Conservation (phyloP, 495 filamentous ascomycete species). For the Penicillium desertorum region DNA sequence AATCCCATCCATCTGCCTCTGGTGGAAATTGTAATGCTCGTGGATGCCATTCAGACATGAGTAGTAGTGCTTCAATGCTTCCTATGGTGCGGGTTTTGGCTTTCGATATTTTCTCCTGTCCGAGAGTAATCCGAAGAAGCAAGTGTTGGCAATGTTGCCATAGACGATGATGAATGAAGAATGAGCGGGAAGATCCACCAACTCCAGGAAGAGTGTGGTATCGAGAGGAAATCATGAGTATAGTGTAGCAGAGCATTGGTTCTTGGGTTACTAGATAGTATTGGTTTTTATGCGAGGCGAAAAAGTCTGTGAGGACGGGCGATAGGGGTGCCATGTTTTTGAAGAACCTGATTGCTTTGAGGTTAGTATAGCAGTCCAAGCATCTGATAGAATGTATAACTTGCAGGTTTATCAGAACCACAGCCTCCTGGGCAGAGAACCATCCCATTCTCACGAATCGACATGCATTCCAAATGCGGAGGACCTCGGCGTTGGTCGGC, state of each 20-base stretch:
- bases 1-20: too few species aligned
- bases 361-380: too few species aligned
- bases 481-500: conserved; percentile 20
- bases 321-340: conserved; percentile 36
- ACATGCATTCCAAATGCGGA: conserved; percentile 38
- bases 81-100: too few species aligned
- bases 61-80: too few species aligned
- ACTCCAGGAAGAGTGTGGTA: conserved; percentile 38
- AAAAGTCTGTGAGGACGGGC: conserved; percentile 42
- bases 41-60: too few species aligned
- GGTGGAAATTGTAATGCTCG: too few species aligned
- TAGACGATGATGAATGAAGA: conserved; percentile 43
- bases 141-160: conserved; percentile 47
- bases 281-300: conserved; percentile 34
- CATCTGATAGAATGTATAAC: too few species aligned
- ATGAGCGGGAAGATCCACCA: conserved; percentile 27
- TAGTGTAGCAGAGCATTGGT: conserved; percentile 42
- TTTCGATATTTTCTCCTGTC: conserved; percentile 18
- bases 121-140: conserved; percentile 38
- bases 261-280: conserved; percentile 38
- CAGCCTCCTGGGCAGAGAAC: too few species aligned
- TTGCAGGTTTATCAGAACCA: too few species aligned
- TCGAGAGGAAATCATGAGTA: conserved; percentile 30
- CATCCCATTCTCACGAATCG: conserved; percentile 39
- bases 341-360: too few species aligned